phyloP scores from a whole-genome alignment of 306 rosid genomes.

The Pterocarpus macrocarpus region DNA sequence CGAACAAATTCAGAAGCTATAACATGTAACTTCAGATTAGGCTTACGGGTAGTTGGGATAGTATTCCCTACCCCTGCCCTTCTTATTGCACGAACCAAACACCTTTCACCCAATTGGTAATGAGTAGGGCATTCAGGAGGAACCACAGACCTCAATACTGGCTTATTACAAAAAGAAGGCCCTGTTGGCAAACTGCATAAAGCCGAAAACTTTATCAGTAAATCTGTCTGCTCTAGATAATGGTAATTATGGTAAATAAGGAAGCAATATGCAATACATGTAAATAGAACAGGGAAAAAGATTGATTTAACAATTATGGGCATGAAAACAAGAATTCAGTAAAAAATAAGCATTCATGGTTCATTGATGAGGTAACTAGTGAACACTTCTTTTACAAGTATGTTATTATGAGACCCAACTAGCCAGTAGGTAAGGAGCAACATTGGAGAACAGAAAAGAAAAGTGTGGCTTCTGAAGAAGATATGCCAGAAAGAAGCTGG shows the following conservation, averaged over 20 bases:
- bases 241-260: constrained; percentile 12
- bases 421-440: neutral
- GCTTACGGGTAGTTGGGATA: constrained; percentile 49
- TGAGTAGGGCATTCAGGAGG: constrained; percentile 57
- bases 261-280: constrained; percentile 20
- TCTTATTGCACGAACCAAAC: constrained; percentile 57
- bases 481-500: too few relatives aligned
- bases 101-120: constrained; percentile 56
- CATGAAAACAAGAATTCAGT: constrained; percentile 23
- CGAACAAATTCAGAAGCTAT: constrained; percentile 53
- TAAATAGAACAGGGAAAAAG: neutral
- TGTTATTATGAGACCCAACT: too few relatives aligned
- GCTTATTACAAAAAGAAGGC: constrained; percentile 59
- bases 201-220: constrained; percentile 47
- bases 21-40: constrained; percentile 51
- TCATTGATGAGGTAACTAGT: neutral
- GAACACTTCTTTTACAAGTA: neutral
- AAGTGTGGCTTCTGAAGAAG: too few relatives aligned
- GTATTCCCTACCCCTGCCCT: constrained; percentile 46
- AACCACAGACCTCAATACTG: constrained; percentile 58
- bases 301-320: neutral
- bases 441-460: too few relatives aligned
- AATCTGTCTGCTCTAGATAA: constrained; percentile 25
- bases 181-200: constrained; percentile 59
- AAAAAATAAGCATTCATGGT: constrained; percentile 19